These are phyloP conservation scores for Suillus weaverae DNA, from an alignment of 768 basidiomycete genomes.

Conservation along the genomic window DNA sequence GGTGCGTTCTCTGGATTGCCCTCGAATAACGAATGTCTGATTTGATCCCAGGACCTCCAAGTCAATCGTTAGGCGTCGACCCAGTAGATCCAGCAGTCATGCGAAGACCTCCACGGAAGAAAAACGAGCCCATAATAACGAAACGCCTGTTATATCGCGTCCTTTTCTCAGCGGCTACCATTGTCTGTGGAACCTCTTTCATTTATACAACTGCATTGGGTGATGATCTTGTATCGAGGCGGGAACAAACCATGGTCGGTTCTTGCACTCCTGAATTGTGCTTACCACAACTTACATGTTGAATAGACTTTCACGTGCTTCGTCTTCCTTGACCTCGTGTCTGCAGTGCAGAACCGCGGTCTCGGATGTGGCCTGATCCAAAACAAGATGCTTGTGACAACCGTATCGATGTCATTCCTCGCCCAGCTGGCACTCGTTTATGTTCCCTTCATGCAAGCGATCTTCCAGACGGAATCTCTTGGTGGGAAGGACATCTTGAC, in stretches of 20 bases:
- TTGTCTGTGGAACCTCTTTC: conserved; percentile 85
- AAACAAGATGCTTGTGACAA: conserved; percentile 88
- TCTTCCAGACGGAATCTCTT: conserved; percentile 93
- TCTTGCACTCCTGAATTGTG: neutral
- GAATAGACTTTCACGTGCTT: conserved; percentile 94
- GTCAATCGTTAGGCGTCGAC: conserved; percentile 95
- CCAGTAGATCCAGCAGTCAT: conserved; percentile 93
- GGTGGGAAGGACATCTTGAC: conserved; percentile 64
- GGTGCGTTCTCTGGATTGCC: conserved; percentile 45
- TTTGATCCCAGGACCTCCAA: conserved; percentile 71
- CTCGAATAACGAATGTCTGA: neutral
- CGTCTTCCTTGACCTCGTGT: conserved; percentile 95
- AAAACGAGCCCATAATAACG: conserved; percentile 88
- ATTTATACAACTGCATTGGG: conserved; percentile 81
- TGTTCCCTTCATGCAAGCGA: conserved; percentile 83
- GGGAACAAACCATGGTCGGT: conserved; percentile 96
- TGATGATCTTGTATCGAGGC: conserved; percentile 78
- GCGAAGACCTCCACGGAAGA: conserved; percentile 88
- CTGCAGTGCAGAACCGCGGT: conserved; percentile 92
- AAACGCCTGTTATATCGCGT: conserved; percentile 72
- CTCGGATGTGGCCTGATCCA: conserved; percentile 79
- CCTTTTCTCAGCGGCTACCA: conserved; percentile 90
- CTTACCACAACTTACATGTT: conserved; percentile 10
- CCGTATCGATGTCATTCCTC: conserved; percentile 83
- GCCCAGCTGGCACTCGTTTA: conserved; percentile 87